phyloP scores from a whole-genome alignment of 495 filamentous ascomycete species.

The Astrothelium subdiscretum region DNA sequence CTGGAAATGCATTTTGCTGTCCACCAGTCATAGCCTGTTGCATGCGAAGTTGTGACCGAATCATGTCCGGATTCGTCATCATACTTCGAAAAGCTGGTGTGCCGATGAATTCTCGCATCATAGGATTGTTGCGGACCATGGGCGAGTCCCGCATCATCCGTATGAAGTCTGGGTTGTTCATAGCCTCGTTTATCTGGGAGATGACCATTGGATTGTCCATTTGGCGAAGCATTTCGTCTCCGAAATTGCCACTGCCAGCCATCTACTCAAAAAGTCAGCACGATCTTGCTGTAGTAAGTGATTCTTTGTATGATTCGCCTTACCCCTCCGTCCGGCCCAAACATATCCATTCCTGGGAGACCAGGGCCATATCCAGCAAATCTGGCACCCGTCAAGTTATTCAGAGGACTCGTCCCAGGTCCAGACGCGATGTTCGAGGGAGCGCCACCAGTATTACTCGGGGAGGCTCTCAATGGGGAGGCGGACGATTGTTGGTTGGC shows the following conservation, averaged over 20 bases:
- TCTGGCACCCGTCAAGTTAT: conserved; percentile 82
- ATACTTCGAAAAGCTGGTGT: conserved; percentile 81
- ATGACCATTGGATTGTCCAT: conserved; percentile 76
- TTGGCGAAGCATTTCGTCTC: conserved; percentile 71
- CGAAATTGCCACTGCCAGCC: conserved; percentile 35
- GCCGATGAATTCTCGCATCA: conserved; percentile 70
- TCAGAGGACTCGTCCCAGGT: conserved; percentile 80
- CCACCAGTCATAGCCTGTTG: conserved; percentile 51
- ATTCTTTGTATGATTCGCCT: conserved; percentile 23
- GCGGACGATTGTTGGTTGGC: conserved; percentile 30
- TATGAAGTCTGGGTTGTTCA: conserved; percentile 83
- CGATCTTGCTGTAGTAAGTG: conserved; percentile 10
- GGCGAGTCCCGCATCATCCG: conserved; percentile 87
- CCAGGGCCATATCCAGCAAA: conserved; percentile 79
- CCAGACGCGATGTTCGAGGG: conserved; percentile 88
- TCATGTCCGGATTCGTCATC: conserved; percentile 84
- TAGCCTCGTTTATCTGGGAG: conserved; percentile 79
- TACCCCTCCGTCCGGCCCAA: conserved; percentile 95
- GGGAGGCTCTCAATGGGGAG: background rate
- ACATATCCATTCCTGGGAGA: conserved; percentile 76
- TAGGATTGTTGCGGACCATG: conserved; percentile 70
- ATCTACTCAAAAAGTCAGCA: conserved; percentile 50
- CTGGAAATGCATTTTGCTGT: conserved; percentile 56
- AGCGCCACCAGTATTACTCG: conserved; percentile 29
- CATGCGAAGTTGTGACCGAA: conserved; percentile 71